Percentiles rank a stretch among this genome's conserved stretches.
Evolutionary conservation across 1,139 yeast species (phyloP).

Genomic region (Pichia sp.): DNA sequence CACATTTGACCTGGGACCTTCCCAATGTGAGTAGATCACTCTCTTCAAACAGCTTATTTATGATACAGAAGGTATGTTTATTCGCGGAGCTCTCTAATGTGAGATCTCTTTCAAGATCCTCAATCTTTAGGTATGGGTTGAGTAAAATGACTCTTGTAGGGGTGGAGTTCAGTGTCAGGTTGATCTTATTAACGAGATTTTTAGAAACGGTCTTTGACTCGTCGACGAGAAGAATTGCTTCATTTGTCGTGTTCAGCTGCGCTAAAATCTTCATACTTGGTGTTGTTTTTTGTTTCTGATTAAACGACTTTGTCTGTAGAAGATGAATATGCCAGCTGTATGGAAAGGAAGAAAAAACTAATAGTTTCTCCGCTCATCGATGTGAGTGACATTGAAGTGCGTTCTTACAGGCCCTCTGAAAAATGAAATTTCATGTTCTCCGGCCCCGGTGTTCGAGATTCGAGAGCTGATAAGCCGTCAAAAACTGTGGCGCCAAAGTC

Average conservation of each 20-base stretch:
- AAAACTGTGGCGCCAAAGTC: no score
- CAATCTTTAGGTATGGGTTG: conserved; percentile 1
- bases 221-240: conserved; percentile 60
- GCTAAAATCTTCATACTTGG: conserved; percentile 32
- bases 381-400: no score
- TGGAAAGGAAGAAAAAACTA: no score
- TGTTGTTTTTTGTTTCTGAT: not conserved
- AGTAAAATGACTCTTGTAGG: conserved; percentile 9
- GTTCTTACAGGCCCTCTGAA: no score
- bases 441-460: no score
- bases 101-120: conserved; percentile 2
- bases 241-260: conserved; percentile 44
- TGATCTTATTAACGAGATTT: conserved; percentile 44
- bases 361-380: no score
- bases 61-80: conserved; percentile 22
- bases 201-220: conserved; percentile 32
- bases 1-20: conserved; percentile 48
- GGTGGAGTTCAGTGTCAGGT: conserved; percentile 28
- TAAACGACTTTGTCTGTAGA: no score
- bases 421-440: no score
- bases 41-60: conserved; percentile 32
- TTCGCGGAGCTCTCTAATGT: not conserved
- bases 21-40: conserved; percentile 51
- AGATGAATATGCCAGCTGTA: no score
- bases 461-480: no score